Evolutionary conservation across 352 stramenopile species (phyloP).

Genomic region (Phytopythium aichiense): DNA sequence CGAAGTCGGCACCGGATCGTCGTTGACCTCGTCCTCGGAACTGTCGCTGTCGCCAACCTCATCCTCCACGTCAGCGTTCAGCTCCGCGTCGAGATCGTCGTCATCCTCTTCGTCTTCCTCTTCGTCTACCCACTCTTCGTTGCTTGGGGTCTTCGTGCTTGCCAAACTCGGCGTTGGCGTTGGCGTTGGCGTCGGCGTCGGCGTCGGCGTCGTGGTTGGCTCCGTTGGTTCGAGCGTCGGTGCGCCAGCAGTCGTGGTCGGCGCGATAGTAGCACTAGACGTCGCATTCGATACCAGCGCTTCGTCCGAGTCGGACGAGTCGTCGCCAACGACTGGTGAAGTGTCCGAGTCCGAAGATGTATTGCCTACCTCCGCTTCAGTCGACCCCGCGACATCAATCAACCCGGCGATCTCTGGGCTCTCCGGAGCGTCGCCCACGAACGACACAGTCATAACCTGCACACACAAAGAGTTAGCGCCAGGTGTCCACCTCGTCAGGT

Average conservation of each 20-base stretch:
- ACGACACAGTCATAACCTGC: slow-evolving; percentile 34
- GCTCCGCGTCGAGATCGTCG: background rate
- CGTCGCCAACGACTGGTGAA: background rate
- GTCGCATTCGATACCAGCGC: background rate
- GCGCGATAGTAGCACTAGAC: background rate
- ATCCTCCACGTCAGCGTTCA: slow-evolving; percentile 9
- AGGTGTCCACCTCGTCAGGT: background rate
- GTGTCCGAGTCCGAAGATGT: background rate
- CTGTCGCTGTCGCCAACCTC: slow-evolving; percentile 15
- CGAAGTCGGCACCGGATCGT: slow-evolving; percentile 4
- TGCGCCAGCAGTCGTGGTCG: background rate
- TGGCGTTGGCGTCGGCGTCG: background rate
- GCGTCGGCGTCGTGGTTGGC: background rate
- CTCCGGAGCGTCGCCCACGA: background rate
- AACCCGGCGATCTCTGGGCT: background rate
- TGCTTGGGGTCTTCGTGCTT: background rate
- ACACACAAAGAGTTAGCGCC: background rate
- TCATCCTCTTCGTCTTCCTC: slow-evolving; percentile 5
- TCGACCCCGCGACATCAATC: background rate
- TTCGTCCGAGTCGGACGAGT: background rate
- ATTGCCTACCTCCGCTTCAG: background rate
- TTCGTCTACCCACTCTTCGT: slow-evolving; percentile 8
- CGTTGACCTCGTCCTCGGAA: slow-evolving; percentile 16
- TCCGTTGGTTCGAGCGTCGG: background rate
- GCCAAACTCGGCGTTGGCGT: background rate